Evolutionary conservation across 139 green algal genomes (phyloP).

Genomic region (Penium margaritaceum): DNA sequence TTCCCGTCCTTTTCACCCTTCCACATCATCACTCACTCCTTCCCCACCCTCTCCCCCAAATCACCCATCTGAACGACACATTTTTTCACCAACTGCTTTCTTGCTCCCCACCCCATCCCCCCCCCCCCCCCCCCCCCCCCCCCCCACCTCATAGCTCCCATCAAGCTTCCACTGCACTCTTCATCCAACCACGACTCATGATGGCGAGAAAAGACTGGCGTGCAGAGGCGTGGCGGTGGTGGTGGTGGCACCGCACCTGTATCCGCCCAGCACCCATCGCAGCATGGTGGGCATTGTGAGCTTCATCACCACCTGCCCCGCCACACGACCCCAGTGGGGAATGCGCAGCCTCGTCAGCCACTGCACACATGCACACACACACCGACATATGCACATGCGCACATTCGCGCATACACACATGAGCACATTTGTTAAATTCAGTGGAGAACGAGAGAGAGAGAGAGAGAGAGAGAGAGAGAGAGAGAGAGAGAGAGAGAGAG

Average conservation of each 20-base stretch:
- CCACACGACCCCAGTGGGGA: constrained; percentile 85
- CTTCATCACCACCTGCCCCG: constrained; percentile 50
- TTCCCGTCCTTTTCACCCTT: too few relatives aligned
- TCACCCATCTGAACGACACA: constrained; percentile 45
- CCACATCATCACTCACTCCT: constrained; percentile 10
- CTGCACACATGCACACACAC: background rate
- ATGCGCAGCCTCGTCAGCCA: constrained; percentile 67
- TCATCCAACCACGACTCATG: too few relatives aligned
- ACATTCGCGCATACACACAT: too few relatives aligned
- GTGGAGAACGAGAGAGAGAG: background rate
- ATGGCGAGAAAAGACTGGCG: too few relatives aligned
- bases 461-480: background rate
- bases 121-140: background rate
- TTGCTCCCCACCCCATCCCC: background rate
- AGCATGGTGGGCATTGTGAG: constrained; percentile 50
- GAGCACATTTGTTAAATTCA: background rate
- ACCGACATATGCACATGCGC: too few relatives aligned
- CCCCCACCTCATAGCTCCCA: background rate
- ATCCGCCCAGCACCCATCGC: constrained; percentile 37
- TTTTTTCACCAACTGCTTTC: constrained; percentile 44
- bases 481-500: constrained; percentile 3
- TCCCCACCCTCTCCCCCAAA: too few relatives aligned
- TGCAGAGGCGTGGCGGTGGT: too few relatives aligned
- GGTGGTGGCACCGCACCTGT: constrained; percentile 6
- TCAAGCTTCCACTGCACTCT: background rate